Percentiles rank a stretch among this genome's conserved stretches.
Evolutionary conservation across 2,329 filamentous ascomycete species (phyloP).

Genomic region (Incumbomyces lentus): DNA sequence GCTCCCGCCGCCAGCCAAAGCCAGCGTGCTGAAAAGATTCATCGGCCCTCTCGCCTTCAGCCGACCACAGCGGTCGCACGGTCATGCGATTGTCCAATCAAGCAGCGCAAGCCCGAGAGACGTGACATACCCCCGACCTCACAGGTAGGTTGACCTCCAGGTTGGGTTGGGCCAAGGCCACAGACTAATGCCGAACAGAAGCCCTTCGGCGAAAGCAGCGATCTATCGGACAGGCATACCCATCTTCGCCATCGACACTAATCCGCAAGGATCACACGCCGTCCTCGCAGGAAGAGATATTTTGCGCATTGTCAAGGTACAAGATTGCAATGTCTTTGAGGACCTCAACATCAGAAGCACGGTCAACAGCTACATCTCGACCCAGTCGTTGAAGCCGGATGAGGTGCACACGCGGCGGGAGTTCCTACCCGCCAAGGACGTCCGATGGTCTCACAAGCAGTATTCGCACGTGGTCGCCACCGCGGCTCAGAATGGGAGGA

Average conservation of each 20-base stretch:
- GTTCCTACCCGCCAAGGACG: conserved; percentile 53
- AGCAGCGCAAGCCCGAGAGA: conserved; percentile 5
- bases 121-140: not conserved
- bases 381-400: conserved; percentile 28
- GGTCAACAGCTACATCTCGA: conserved; percentile 47
- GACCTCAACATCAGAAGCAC: conserved; percentile 54
- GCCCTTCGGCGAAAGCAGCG: conserved; percentile 31
- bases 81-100: conserved; percentile 2
- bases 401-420: conserved; percentile 43
- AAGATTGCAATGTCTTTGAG: conserved; percentile 47
- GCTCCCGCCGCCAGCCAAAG: conserved; percentile 20
- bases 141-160: not conserved
- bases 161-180: no score
- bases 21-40: conserved; percentile 19
- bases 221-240: conserved; percentile 55
- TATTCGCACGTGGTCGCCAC: conserved; percentile 53
- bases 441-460: conserved; percentile 53
- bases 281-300: conserved; percentile 56
- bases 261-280: conserved; percentile 52
- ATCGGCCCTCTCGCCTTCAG: conserved; percentile 17
- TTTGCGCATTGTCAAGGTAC: conserved; percentile 53
- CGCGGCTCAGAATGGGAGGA: conserved; percentile 54
- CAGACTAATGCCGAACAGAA: not conserved
- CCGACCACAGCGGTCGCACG: conserved; percentile 2
- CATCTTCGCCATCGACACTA: conserved; percentile 54